A percentile compares a stretch with the other conserved stretches of the same genome.
Evolutionary conservation across 2,329 filamentous ascomycete genomes (phyloP).

Genomic region (Chrysoporthe deuterocubensis): DNA sequence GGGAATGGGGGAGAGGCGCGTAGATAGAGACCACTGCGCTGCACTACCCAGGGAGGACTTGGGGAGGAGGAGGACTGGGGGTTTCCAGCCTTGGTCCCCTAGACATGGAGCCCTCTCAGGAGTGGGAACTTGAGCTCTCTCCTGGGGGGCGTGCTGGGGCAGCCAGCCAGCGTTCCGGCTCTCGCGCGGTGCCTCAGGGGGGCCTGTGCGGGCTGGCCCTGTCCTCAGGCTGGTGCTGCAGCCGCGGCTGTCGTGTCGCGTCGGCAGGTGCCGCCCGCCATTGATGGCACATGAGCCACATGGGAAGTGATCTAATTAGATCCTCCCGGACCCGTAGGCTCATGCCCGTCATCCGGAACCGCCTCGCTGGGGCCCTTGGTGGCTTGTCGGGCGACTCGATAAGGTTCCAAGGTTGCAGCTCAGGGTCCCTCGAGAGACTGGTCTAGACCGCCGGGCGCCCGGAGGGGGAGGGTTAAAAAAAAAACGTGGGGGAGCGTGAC

Average conservation of each 20-base stretch:
- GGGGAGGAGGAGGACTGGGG: no score
- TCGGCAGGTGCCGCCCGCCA: neutral
- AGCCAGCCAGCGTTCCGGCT: no score
- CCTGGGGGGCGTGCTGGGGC: no score
- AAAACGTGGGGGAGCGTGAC: neutral
- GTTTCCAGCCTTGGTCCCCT: no score
- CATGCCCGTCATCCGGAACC: slow-evolving; percentile 1
- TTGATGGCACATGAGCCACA: neutral
- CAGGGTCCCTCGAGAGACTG: slow-evolving; percentile 1
- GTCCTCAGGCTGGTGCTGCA: no score
- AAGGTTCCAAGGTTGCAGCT: slow-evolving; percentile 5
- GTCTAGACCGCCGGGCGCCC: slow-evolving; percentile 3
- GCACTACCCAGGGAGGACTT: no score
- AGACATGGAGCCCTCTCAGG: no score
- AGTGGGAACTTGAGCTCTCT: no score
- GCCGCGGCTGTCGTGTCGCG: neutral
- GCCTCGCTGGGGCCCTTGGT: neutral
- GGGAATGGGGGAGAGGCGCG: no score
- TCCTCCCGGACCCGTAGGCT: neutral
- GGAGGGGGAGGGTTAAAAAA: neutral
- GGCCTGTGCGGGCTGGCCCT: no score
- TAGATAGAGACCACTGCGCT: no score
- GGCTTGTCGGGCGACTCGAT: neutral
- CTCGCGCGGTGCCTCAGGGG: no score
- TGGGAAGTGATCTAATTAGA: neutral